Conservation (phyloP, 495 filamentous ascomycete species). For the Neurospora sp. region DNA sequence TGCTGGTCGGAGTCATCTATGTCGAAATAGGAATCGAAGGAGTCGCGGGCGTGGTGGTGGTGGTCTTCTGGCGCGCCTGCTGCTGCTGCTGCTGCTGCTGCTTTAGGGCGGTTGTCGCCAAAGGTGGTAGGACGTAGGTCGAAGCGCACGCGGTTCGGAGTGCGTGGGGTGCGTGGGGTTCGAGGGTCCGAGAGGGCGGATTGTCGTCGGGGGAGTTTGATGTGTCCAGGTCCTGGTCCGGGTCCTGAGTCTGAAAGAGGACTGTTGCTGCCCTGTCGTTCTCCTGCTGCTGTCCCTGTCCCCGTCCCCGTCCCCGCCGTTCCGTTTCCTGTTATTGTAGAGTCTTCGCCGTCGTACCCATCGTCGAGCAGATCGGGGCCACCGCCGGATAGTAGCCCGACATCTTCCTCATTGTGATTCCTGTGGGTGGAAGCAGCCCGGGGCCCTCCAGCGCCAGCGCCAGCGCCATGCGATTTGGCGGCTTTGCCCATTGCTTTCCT, state of each 20-base stretch:
- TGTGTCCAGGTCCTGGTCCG: background rate
- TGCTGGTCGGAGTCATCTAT: conserved; percentile 8
- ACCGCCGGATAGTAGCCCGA: conserved; percentile 31
- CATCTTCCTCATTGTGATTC: conserved; percentile 28
- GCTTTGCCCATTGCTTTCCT: conserved; percentile 24
- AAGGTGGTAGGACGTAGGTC: conserved; percentile 49
- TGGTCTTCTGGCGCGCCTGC: conserved; percentile 23
- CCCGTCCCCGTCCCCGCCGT: conserved; percentile 6
- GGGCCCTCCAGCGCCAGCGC: conserved; percentile 3
- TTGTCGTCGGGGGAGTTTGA: background rate
- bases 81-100: background rate
- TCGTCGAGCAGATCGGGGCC: conserved; percentile 12
- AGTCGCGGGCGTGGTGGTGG: conserved; percentile 31
- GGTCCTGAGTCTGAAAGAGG: background rate
- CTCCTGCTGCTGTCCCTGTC: background rate
- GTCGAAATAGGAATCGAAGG: conserved; percentile 23
- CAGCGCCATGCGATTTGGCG: conserved; percentile 20
- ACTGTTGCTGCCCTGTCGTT: background rate
- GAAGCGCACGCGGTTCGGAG: conserved; percentile 80
- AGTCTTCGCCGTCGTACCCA: conserved; percentile 16
- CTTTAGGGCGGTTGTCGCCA: conserved; percentile 12
- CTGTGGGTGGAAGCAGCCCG: background rate
- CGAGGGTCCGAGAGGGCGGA: background rate
- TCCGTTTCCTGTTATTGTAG: conserved; percentile 27
- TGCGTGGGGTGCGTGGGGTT: conserved; percentile 56